Evolutionary conservation across 129 eudicot species (phyloP).

Genomic region (sunflower (Helianthus annuus)): DNA sequence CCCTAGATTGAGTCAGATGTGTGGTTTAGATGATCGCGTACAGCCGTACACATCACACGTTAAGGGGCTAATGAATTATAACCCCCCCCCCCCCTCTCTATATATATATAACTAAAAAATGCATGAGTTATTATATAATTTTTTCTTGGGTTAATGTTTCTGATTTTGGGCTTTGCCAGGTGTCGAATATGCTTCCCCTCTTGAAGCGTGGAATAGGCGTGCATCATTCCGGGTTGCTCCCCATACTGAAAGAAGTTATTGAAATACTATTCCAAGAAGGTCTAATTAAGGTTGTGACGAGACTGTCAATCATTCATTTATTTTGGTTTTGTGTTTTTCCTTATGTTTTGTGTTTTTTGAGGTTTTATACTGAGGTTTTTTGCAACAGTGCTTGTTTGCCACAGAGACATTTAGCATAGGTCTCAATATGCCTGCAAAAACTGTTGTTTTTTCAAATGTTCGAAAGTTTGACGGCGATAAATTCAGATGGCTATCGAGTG

Average conservation of each 20-base stretch:
- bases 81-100: background rate
- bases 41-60: no score
- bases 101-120: slow-evolving; percentile 12
- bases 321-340: background rate
- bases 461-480: slow-evolving; percentile 99
- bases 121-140: background rate
- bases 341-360: slow-evolving; percentile 10
- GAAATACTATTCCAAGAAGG: slow-evolving; percentile 99
- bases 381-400: slow-evolving; percentile 90
- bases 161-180: slow-evolving; percentile 42
- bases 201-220: slow-evolving; percentile 99
- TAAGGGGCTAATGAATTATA: no score
- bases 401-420: slow-evolving; percentile 99
- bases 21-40: no score
- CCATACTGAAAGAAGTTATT: slow-evolving; percentile 96
- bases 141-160: background rate
- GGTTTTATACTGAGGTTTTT: slow-evolving; percentile 27
- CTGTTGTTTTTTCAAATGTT: slow-evolving; percentile 97
- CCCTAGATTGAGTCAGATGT: no score
- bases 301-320: slow-evolving; percentile 13
- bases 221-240: slow-evolving; percentile 99
- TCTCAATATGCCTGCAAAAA: slow-evolving; percentile 98
- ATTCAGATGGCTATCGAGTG: slow-evolving; percentile 98
- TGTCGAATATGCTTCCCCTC: slow-evolving; percentile 92
- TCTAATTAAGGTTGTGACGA: slow-evolving; percentile 72